These are phyloP conservation scores for Limnanthes douglasii DNA, from an alignment of 345 rosid genomes.

Conservation along the genomic window DNA sequence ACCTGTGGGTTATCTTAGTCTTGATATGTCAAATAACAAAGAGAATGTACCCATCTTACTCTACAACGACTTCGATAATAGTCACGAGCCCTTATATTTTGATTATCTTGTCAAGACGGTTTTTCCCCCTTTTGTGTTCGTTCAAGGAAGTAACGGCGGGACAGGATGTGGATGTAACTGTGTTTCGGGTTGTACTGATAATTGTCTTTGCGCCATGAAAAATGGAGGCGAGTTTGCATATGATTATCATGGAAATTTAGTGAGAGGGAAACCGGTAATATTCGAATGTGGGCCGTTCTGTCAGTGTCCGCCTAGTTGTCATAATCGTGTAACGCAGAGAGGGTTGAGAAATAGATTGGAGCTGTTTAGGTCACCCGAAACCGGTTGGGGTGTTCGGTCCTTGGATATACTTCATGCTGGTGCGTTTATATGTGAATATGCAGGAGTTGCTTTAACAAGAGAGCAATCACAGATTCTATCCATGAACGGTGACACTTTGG, in stretches of 20 bases:
- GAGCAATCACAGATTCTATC: constrained; percentile 52
- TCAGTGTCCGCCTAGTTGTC: constrained; percentile 47
- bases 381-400: constrained; percentile 79
- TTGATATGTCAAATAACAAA: constrained; percentile 39
- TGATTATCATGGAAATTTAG: constrained; percentile 35
- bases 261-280: constrained; percentile 71
- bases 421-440: constrained; percentile 69
- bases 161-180: constrained; percentile 46
- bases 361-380: constrained; percentile 66
- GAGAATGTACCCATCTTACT: constrained; percentile 52
- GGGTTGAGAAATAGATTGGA: constrained; percentile 63
- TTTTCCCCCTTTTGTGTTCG: constrained; percentile 26
- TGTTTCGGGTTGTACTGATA: constrained; percentile 36
- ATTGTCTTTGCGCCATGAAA: constrained; percentile 59
- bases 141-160: constrained; percentile 15
- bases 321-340: constrained; percentile 54
- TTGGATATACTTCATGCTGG: constrained; percentile 77
- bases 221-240: constrained; percentile 80
- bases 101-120: constrained; percentile 47
- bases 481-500: constrained; percentile 57
- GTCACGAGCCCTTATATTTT: constrained; percentile 44
- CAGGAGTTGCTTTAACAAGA: constrained; percentile 62
- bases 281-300: constrained; percentile 72
- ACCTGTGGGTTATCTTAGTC: constrained; percentile 53
- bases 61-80: constrained; percentile 67